Evolutionary conservation across 2,329 filamentous ascomycete genomes (phyloP), one percentile per base, ranked within the genome.

Genomic region (Lachnellula cervina): DNA sequence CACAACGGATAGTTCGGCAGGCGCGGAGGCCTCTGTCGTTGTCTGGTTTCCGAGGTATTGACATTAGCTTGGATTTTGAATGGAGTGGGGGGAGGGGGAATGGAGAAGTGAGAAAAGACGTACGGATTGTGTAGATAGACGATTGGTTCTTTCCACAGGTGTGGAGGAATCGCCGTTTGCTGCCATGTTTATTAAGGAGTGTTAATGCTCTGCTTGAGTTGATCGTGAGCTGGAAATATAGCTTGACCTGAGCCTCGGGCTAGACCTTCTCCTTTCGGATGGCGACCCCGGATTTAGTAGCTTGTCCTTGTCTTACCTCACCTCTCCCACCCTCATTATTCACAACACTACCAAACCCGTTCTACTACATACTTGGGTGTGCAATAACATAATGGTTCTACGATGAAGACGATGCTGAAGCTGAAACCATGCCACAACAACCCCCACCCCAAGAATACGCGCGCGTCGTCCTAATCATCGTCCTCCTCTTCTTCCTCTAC

Each of bases 1-100:
- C 1, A 91, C 89, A 4, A 59, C 65, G 49, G 66, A 66, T 14
- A 70, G 62, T 45, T 70, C 68, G 2, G 66, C 61, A 8, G 64
- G 62, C 5, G 67, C 63, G 34, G 67, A 64, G 8, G 60, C 49
- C 48, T 66, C 64, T n/a, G 60, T 55, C 21, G 57, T 56, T 52
- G 57, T 58, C 63, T 66, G 23, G 19, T 37, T 16, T 9, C 8
- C 23, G 44, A 16, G 16, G 9, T 3, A n/a, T 21, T 28, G 44
- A 8, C 7, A 4, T 14, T 32, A 32, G 14, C 13, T 47, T 23
- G 21, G 44, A 6, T 7, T 16, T 32, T 8, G 4, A 32, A 16
- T 3, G 9, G 8, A 47, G 25, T 5, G 44, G 21, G 6, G 28
- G 44, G 21, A 4, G 8, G 7, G 8, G 28, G 28, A 32, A 9